A percentile compares a stretch with the other conserved stretches of the same genome.
These are phyloP conservation scores for Camillea tinctor DNA, from an alignment of 2,329 filamentous ascomycete genomes.

Conservation along the genomic window DNA sequence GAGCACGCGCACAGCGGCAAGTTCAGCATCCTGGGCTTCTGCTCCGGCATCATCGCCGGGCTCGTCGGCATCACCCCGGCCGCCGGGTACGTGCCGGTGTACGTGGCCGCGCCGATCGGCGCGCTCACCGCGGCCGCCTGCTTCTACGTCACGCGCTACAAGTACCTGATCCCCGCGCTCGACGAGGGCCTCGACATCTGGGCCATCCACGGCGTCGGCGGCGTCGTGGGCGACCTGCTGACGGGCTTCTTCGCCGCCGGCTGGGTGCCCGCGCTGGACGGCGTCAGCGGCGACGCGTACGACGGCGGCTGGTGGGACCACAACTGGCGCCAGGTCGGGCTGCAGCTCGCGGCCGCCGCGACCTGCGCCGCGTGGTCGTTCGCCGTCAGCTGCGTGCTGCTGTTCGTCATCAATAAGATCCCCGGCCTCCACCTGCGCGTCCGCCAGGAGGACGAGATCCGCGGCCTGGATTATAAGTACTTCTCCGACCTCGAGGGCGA, in stretches of 20 bases:
- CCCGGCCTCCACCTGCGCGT: constrained; percentile 56
- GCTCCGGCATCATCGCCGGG: constrained; percentile 55
- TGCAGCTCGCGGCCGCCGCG: constrained; percentile 56
- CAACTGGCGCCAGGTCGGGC: constrained; percentile 54
- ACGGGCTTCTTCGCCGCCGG: constrained; percentile 56
- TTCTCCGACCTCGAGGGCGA: constrained; percentile 40
- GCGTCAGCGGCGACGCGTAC: constrained; percentile 42
- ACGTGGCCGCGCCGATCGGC: constrained; percentile 50
- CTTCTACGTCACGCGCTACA: constrained; percentile 47
- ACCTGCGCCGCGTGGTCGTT: constrained; percentile 57
- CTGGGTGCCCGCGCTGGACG: constrained; percentile 51
- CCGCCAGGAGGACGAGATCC: constrained; percentile 53
- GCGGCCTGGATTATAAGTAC: constrained; percentile 51
- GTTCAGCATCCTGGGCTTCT: constrained; percentile 51
- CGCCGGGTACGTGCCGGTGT: constrained; percentile 54
- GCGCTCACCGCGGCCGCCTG: constrained; percentile 48
- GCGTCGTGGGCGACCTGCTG: constrained; percentile 54
- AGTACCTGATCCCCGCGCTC: constrained; percentile 44
- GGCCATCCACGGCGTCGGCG: constrained; percentile 59
- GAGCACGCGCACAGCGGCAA: constrained; percentile 48
- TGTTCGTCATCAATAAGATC: constrained; percentile 57
- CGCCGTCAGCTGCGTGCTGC: constrained; percentile 48
- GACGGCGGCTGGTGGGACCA: constrained; percentile 50
- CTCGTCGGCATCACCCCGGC: constrained; percentile 60
- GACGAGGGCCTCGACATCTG: constrained; percentile 62